Percentiles rank a stretch among this genome's conserved stretches.
Evolutionary conservation across 1,284 basidiomycete species (phyloP).

Genomic region (Thecaphora thlaspeos): DNA sequence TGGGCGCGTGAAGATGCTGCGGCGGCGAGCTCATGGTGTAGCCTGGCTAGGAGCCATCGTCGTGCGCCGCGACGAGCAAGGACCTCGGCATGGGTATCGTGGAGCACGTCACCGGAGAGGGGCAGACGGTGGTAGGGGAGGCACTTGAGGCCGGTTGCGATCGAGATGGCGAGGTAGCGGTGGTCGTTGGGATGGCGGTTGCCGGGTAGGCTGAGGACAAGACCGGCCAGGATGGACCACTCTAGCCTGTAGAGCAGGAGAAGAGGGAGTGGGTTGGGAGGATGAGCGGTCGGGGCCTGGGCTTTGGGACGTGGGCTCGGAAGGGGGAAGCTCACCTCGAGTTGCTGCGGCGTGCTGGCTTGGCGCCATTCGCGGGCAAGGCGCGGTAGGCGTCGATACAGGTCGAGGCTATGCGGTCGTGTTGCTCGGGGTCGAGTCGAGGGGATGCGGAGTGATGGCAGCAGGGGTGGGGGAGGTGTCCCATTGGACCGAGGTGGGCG

Average conservation of each 20-base stretch:
- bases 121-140: slow-evolving; percentile 70
- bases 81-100: slow-evolving; percentile 88
- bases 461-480: too few relatives aligned
- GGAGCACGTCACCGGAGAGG: slow-evolving; percentile 73
- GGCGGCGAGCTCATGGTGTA: slow-evolving; percentile 56
- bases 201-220: slow-evolving; percentile 15
- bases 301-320: too few relatives aligned
- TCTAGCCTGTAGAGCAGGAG: slow-evolving; percentile 14
- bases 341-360: slow-evolving; percentile 28
- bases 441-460: too few relatives aligned
- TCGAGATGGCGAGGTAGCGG: slow-evolving; percentile 65
- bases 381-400: slow-evolving; percentile 15
- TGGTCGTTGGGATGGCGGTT: neutral
- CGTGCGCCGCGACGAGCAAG: slow-evolving; percentile 76
- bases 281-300: too few relatives aligned
- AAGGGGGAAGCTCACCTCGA: slow-evolving; percentile 7
- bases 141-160: slow-evolving; percentile 84
- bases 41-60: slow-evolving; percentile 77
- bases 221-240: slow-evolving; percentile 42
- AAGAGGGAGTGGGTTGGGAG: too few relatives aligned
- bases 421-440: neutral
- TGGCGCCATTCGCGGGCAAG: slow-evolving; percentile 28
- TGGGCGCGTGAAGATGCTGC: neutral
- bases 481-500: too few relatives aligned
- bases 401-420: slow-evolving; percentile 14